Evolutionary conservation across 257 asterid species (phyloP), one percentile per base, ranked within the genome.

Genomic region (Solanum sparsipilum): DNA sequence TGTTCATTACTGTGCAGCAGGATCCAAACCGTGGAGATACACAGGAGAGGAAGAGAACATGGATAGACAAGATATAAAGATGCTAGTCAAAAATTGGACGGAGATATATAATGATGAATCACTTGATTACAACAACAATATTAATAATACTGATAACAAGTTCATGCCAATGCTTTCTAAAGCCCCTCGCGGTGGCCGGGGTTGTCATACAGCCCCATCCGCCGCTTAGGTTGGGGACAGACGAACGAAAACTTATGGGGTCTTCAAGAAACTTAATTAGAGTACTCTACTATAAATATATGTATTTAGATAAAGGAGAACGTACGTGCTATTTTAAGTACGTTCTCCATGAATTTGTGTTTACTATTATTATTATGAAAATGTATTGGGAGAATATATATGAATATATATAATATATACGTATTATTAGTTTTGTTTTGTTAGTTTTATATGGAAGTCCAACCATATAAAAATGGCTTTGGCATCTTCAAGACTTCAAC

Each of bases 1-100:
- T 3, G 88, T 86, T 32, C 88, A 86, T 48, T 86, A 72, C 18
- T 86, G 88, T 21, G 88, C 88, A 25, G 88, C 84, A 18, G 88
- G 88, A 31, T 86, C 88, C 3, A 86, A 86, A 67, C 88, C 88
- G 21, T 86, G 88, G 88, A 46, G 84, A 38, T 86, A 68, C 84
- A 86, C 88, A 1, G 88, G 88, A 12, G 73, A 86, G 36, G 88
- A 73, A 58, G 84, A 15, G 5, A 86, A 86, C 38, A 86, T 86
- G 84, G 88, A 86, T 27, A 73, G 88, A 58, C 9, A 86, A 32
- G 88, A 86, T 72, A 86, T 73, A 46, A 86, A 86, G 48, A 72
- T 48, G 84, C 39, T 86, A 10, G 84, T 86, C 12, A 86, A 73
- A 3, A 86, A 38, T 4, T 86, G 84, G 88, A 71, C 84, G 72